Evolutionary conservation across 768 basidiomycete genomes (phyloP).

Genomic region (Rossbeevera mucosa): DNA sequence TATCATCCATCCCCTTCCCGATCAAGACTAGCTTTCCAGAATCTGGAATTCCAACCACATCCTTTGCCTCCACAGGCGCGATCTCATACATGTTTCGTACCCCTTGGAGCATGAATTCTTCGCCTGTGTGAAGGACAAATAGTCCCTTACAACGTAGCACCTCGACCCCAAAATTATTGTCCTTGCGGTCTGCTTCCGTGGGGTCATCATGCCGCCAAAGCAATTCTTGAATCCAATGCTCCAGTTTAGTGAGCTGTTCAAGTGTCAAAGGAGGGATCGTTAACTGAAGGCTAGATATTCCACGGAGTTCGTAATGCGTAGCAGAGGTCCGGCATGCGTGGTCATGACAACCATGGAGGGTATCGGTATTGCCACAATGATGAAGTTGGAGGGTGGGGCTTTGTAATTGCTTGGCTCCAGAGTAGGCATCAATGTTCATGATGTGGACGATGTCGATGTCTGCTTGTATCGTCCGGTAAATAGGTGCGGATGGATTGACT

Average conservation of each 20-base stretch:
- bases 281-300: conserved; percentile 80
- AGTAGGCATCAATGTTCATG: conserved; percentile 79
- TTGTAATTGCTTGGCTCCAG: conserved; percentile 38
- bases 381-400: conserved; percentile 24
- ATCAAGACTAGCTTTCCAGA: conserved; percentile 84
- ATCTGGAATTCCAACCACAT: conserved; percentile 47
- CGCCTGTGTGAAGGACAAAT: conserved; percentile 50
- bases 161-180: conserved; percentile 35
- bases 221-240: conserved; percentile 74
- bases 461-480: conserved; percentile 67
- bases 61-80: conserved; percentile 36
- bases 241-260: conserved; percentile 49
- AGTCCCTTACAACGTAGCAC: conserved; percentile 89
- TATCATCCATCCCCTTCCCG: conserved; percentile 67
- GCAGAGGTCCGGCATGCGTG: conserved; percentile 34
- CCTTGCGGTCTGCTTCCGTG: conserved; percentile 28
- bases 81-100: conserved; percentile 91
- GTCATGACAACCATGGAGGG: conserved; percentile 24
- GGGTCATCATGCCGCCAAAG: conserved; percentile 74
- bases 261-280: conserved; percentile 55
- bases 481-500: conserved; percentile 76
- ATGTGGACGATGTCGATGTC: conserved; percentile 71
- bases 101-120: conserved; percentile 79
- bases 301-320: conserved; percentile 65
- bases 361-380: conserved; percentile 33